phyloP scores from a whole-genome alignment of 75 land plant species.

The Chamaecyparis obtusa region DNA sequence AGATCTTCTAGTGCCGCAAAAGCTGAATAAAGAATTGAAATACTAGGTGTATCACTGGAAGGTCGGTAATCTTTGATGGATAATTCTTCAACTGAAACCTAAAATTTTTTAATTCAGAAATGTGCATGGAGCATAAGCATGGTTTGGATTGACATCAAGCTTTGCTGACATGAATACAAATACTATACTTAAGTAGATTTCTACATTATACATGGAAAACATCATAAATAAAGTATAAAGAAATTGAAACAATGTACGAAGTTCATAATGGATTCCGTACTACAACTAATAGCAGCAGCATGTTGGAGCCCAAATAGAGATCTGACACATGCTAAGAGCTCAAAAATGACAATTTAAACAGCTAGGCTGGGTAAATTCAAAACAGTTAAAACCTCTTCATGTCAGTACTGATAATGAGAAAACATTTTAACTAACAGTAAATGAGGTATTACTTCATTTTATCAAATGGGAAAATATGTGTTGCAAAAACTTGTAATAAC shows the following conservation, averaged over 20 bases:
- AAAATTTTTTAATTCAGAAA: background rate
- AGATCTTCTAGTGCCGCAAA: background rate
- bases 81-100: background rate
- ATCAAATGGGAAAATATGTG: background rate
- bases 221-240: background rate
- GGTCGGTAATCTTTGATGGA: background rate
- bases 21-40: background rate
- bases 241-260: background rate
- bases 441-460: background rate
- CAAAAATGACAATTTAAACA: background rate
- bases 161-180: background rate
- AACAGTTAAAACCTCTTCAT: background rate
- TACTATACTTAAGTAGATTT: background rate
- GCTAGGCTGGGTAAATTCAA: background rate
- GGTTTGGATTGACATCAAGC: background rate
- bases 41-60: background rate
- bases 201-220: background rate
- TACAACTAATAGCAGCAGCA: background rate
- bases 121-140: background rate
- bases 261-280: background rate
- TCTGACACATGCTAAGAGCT: background rate
- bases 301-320: background rate
- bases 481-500: too few relatives aligned
- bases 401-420: background rate
- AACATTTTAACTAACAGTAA: background rate